phyloP scores from a whole-genome alignment of 2,329 filamentous ascomycete genomes.

The Neurospora crassa region DNA sequence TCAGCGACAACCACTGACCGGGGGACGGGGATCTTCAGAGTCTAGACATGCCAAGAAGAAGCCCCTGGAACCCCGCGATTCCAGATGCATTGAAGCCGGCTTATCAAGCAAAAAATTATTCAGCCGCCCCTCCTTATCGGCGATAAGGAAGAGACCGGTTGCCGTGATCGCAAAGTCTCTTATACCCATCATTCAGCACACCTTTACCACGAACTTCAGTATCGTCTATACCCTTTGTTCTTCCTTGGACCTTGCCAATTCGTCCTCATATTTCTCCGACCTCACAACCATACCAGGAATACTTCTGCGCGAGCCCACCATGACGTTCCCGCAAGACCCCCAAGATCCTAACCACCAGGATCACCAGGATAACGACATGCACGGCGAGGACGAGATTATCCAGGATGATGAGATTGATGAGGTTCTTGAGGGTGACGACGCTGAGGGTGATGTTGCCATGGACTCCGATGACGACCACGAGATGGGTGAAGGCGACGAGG shows the following conservation, averaged over 20 bases:
- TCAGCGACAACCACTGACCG: neutral
- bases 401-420: constrained; percentile 70
- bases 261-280: neutral
- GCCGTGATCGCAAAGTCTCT: neutral
- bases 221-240: neutral
- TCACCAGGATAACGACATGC: constrained; percentile 38
- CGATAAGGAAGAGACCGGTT: neutral
- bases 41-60: neutral
- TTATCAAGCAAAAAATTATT: constrained; percentile 1
- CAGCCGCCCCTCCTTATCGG: neutral
- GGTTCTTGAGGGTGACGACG: constrained; percentile 40
- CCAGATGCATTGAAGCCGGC: neutral
- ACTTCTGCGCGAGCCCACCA: neutral
- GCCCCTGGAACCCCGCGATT: neutral
- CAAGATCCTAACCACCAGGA: constrained; percentile 26
- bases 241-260: neutral
- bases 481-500: constrained; percentile 37
- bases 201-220: neutral
- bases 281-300: neutral
- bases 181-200: neutral
- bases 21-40: neutral
- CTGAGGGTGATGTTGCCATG: constrained; percentile 64
- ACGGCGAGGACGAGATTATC: constrained; percentile 63
- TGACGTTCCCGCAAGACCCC: neutral
- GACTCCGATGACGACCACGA: constrained; percentile 57